Base-by-base conservation (phyloP, 2,329 filamentous ascomycete species). In the Macrophomina phaseolina region DNA sequence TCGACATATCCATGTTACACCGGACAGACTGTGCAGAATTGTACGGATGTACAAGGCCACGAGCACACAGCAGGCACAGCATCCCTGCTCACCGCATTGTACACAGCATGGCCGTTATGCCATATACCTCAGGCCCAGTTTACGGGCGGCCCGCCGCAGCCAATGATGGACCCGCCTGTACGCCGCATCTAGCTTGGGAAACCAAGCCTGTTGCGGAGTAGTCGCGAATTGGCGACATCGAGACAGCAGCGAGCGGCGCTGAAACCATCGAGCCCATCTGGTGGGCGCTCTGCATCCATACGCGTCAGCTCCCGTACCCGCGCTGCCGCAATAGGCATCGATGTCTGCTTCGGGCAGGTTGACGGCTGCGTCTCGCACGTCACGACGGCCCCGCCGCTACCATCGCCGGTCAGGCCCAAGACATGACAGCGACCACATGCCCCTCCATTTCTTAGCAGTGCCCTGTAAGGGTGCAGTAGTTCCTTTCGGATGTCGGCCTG, bases 271-370 rank as follows among this genome's bases (percentile, higher is more conserved):
- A 49, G 9, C 42, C 58, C 9, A 11, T 23, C 23, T 45, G 30
- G 11, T 16, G 16, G 23, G 34, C 23, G 5, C 30, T 11, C 40
- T 11, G 56, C 28, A 38, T n/a, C 56, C 36, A 61, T 48, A 32
- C 56, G n/a, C 56, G 56, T 61, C 56, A 61, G 28, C 30, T 46
- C 40, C 42, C 30, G 40, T 1, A 16, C 28, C 40, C 40, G 40
- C 56, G 42, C 56, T 61, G 30, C 58, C 58, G 30, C 42, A 48
- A 49, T 38, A n/a, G 45, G 58, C 58, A 49, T 62, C n/a, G 8
- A 36, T 14, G 14, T 28, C 30, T 49, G 4, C 45, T 46, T 46
- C 23, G 28, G 52, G 42, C n/a, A 8, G n/a, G 23, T 38, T 36
- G 56, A 9, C 32, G 45, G 45, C 58, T 16, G 58, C 58, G 9